phyloP scores from a whole-genome alignment of 805 yeast genomes.

The Lipomyces japonicus region DNA sequence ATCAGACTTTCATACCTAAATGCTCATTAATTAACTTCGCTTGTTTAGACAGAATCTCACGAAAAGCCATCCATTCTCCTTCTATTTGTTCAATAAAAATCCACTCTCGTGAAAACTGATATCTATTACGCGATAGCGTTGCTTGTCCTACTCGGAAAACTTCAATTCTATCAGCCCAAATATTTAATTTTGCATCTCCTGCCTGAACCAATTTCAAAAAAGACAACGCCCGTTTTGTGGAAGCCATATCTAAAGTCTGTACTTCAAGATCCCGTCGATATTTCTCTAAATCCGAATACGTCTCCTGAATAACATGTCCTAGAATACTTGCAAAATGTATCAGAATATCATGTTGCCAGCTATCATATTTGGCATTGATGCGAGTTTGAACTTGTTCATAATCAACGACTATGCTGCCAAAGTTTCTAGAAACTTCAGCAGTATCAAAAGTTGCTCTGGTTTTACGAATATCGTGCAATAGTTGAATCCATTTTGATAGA shows the following conservation, averaged over 20 bases:
- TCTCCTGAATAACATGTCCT: slow-evolving; percentile 33
- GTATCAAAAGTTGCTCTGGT: slow-evolving; percentile 51
- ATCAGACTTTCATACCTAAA: slow-evolving; percentile 34
- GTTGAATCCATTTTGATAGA: slow-evolving; percentile 48
- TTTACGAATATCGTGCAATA: slow-evolving; percentile 44
- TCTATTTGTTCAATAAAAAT: slow-evolving; percentile 60
- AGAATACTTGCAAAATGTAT: slow-evolving; percentile 43
- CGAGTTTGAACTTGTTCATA: slow-evolving; percentile 53
- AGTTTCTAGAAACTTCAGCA: slow-evolving; percentile 39
- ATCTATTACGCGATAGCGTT: slow-evolving; percentile 44
- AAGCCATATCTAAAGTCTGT: slow-evolving; percentile 38
- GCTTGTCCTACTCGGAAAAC: slow-evolving; percentile 41
- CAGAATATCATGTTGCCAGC: slow-evolving; percentile 52
- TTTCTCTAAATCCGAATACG: slow-evolving; percentile 37
- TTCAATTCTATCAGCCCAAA: slow-evolving; percentile 31
- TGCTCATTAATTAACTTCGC: slow-evolving; percentile 43
- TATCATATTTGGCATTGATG: slow-evolving; percentile 52
- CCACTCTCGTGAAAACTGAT: slow-evolving; percentile 53
- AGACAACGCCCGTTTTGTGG: slow-evolving; percentile 40
- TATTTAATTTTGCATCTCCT: slow-evolving; percentile 30
- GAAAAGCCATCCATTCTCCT: slow-evolving; percentile 44
- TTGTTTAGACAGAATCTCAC: slow-evolving; percentile 41
- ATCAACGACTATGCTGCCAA: slow-evolving; percentile 47
- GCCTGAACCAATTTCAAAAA: slow-evolving; percentile 43
- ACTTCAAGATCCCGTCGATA: slow-evolving; percentile 42